Conservation (phyloP, 2,329 filamentous ascomycete species). For the Dactylellina cionopaga region DNA sequence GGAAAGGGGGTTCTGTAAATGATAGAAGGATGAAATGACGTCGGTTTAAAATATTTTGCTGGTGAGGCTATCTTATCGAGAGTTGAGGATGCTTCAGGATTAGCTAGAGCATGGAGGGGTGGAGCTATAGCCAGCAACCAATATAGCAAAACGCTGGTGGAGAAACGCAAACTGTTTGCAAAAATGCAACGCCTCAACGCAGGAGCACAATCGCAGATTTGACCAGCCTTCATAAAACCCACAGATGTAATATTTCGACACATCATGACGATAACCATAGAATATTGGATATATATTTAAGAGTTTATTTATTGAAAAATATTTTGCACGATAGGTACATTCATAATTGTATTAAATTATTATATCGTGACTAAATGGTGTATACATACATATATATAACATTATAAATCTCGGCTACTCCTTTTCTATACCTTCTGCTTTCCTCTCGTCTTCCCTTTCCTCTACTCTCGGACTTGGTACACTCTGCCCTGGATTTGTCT, state of each 20-base stretch:
- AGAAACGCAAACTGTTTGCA: too few relatives aligned
- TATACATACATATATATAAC: neutral
- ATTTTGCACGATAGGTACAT: slow-evolving; percentile 7
- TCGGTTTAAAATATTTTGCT: slow-evolving; percentile 6
- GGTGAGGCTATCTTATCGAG: slow-evolving; percentile 45
- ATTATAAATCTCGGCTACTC: neutral
- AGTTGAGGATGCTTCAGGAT: slow-evolving; percentile 1
- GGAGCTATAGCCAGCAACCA: slow-evolving; percentile 10
- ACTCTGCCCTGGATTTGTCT: neutral
- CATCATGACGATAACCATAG: too few relatives aligned
- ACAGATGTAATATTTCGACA: too few relatives aligned
- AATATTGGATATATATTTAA: too few relatives aligned
- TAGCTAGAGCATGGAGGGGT: slow-evolving; percentile 36
- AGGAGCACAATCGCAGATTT: too few relatives aligned
- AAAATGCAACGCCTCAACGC: too few relatives aligned
- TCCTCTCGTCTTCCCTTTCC: neutral
- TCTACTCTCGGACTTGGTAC: neutral
- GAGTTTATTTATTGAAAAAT: too few relatives aligned
- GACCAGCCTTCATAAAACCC: too few relatives aligned
- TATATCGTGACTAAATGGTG: neutral
- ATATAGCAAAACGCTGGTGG: too few relatives aligned
- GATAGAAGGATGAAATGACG: slow-evolving; percentile 10
- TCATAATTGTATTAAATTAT: too few relatives aligned
- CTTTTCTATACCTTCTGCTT: neutral
- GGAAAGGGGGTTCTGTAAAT: neutral